Evolutionary conservation across 106 monocot genomes (phyloP).

Genomic region (Platanthera guangdongensis): DNA sequence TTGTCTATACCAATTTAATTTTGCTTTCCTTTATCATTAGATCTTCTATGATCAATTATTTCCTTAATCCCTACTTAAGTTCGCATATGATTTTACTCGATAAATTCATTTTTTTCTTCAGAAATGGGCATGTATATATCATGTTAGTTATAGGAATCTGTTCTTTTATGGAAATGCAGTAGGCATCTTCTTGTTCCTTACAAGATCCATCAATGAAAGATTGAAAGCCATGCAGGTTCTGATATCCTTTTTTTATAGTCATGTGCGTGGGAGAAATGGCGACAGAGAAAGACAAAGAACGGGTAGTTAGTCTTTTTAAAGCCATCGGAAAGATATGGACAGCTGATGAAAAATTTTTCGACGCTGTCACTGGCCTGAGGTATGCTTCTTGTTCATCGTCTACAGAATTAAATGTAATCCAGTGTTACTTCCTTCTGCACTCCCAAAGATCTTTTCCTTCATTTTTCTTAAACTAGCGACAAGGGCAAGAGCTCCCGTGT

Average conservation of each 20-base stretch:
- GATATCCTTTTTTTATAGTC: constrained; percentile 32
- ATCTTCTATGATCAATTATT: too few relatives aligned
- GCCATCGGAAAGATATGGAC: constrained; percentile 86
- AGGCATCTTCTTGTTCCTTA: not conserved
- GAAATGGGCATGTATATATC: too few relatives aligned
- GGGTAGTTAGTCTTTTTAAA: constrained; percentile 51
- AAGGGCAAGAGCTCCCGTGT: too few relatives aligned
- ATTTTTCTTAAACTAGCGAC: too few relatives aligned
- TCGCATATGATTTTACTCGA: too few relatives aligned
- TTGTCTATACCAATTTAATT: too few relatives aligned
- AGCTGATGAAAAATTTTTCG: constrained; percentile 88
- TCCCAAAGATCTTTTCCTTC: not conserved
- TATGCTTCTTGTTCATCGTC: constrained; percentile 15
- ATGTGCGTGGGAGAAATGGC: constrained; percentile 74
- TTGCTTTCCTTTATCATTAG: too few relatives aligned
- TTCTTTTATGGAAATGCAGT: too few relatives aligned
- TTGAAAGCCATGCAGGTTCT: not conserved
- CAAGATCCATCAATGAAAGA: not conserved
- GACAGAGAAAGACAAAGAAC: constrained; percentile 69
- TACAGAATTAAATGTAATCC: not conserved
- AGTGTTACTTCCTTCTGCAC: not conserved
- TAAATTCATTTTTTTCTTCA: too few relatives aligned
- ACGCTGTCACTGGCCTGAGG: constrained; percentile 98
- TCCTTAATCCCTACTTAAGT: too few relatives aligned
- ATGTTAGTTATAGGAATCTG: too few relatives aligned